These are phyloP conservation scores for Talaromyces sp. DNA, from an alignment of 2,329 filamentous ascomycete genomes.

Conservation along the genomic window DNA sequence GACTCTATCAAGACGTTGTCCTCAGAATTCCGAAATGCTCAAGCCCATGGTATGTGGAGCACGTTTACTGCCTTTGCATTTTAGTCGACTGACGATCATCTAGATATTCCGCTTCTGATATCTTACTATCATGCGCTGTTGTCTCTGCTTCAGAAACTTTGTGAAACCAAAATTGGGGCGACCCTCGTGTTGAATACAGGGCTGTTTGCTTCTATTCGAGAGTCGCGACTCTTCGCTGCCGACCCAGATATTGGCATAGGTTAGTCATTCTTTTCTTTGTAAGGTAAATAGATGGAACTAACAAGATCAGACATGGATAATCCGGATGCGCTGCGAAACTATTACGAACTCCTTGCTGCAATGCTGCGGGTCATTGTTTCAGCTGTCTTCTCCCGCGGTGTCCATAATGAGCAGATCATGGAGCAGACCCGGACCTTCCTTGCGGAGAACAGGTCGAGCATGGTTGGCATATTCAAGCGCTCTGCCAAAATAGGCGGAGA, in stretches of 20 bases:
- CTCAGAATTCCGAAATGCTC: slow-evolving; percentile 64
- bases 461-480: slow-evolving; percentile 87
- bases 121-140: slow-evolving; percentile 71
- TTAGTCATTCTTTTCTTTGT: slow-evolving; percentile 28
- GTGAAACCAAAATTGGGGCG: slow-evolving; percentile 80
- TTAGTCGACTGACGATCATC: slow-evolving; percentile 8
- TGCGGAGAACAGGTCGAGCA: slow-evolving; percentile 74
- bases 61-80: not conserved
- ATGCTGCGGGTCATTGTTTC: slow-evolving; percentile 79
- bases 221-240: slow-evolving; percentile 80
- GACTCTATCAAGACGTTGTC: slow-evolving; percentile 80
- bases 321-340: slow-evolving; percentile 68
- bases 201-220: slow-evolving; percentile 75
- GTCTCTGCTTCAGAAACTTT: slow-evolving; percentile 77
- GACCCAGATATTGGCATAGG: slow-evolving; percentile 88
- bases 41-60: slow-evolving; percentile 53
- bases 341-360: slow-evolving; percentile 79
- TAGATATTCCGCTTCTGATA: slow-evolving; percentile 57
- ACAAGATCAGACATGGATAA: slow-evolving; percentile 59
- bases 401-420: slow-evolving; percentile 71
- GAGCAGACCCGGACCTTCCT: slow-evolving; percentile 78
- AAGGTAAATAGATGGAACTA: slow-evolving; percentile 24
- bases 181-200: slow-evolving; percentile 85
- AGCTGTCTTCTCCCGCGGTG: slow-evolving; percentile 75
- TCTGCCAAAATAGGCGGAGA: slow-evolving; percentile 71